Base-by-base conservation (phyloP, 768 basidiomycete species). In the Postia placenta region DNA sequence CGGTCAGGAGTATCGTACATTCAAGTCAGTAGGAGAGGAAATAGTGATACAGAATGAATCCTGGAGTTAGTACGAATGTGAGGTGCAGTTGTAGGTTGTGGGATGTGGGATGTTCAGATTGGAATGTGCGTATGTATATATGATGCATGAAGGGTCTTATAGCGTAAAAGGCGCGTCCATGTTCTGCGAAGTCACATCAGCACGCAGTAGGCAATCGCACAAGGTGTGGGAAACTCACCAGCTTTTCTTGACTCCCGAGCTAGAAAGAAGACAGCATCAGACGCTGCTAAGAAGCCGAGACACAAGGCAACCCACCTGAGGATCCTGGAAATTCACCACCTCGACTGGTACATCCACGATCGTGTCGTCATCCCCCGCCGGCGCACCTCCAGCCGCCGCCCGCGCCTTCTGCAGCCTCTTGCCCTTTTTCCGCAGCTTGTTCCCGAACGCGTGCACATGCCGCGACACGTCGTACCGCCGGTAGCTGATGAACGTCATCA, bases 181-280 rank as follows among this genome's bases (percentile, higher is more conserved):
- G 24, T 48, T 33, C 47, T 48, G 24, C 9, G 40, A 2, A 19
- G 2, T 14, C 7, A 23, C 15, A 5, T 28, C 14, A 28, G 22
- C 26, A 41, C 3, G 23, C n/a, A 6, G 17, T 20, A n/a, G n/a
- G 5, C 15, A 11, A 27, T 5, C 27, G 4, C 5, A 27, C 4
- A 26, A 27, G 17, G 3, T n/a, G n/a, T n/a, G n/a, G n/a, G n/a
- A 14, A 5, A 39, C 47, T 17, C 22, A 48, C 47, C 47, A 48
- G n/a, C 30, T 27, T 48, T n/a, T 41, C 39, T n/a, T 42, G 38
- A 23, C 47, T 42, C 2, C 47, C 47, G 30, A 48, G 23, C 47
- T 48, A 25, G 9, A 9, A 17, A 22, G 17, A 5, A 17, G 26
- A 19, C 3, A 19, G 5, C 11, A 14, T 36, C n/a, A 36, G 17